Evolutionary conservation across 2,329 filamentous ascomycete species (phyloP), one percentile per base, ranked within the genome.

Genomic region (Penicillium digitatum): DNA sequence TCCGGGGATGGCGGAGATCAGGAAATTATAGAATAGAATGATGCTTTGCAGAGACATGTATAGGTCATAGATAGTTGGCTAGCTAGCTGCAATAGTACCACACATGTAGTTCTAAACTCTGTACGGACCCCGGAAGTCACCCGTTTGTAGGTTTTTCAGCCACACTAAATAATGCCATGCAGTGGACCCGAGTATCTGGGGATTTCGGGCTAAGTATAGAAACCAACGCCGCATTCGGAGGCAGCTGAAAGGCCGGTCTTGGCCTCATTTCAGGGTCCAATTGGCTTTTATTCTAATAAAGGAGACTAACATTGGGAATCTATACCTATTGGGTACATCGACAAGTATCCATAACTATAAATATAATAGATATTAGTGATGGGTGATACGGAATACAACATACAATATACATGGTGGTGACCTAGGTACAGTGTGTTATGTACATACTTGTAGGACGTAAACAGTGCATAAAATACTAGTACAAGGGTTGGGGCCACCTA

Each of bases 121-220:
- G 6, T 27, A 27, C 26, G 26, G 6, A n/a, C n/a, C n/a, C n/a
- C n/a, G n/a, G n/a, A n/a, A n/a, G n/a, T n/a, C n/a, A n/a, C n/a
- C n/a, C n/a, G n/a, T n/a, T n/a, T n/a, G n/a, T n/a, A n/a, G n/a
- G n/a, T n/a, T 9, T 32, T 9, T 31, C 27, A 34, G 20, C 43
- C 43, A 34, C 18, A 6, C n/a, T 20, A 18, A 8, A 14, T 10
- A 14, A 45, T 34, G 29, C 31, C 22, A 44, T 32, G 18, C 5
- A 12, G 29, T 45, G 43, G 43, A 24, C 8, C 43, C 29, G 45
- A 18, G 35, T 48, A 26, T 47, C 49, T 53, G 29, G 37, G 37
- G 51, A 53, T 35, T 37, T 35, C 22, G 31, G 37, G 18, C 51
- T 54, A 54, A 35, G 44, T 54, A 54, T 54, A 54, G 51, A 42